A percentile compares a stretch with the other conserved stretches of the same genome.
These are phyloP conservation scores for Coemansia sp. DNA, from an alignment of 192 early-diverging fungal species.

Conservation along the genomic window DNA sequence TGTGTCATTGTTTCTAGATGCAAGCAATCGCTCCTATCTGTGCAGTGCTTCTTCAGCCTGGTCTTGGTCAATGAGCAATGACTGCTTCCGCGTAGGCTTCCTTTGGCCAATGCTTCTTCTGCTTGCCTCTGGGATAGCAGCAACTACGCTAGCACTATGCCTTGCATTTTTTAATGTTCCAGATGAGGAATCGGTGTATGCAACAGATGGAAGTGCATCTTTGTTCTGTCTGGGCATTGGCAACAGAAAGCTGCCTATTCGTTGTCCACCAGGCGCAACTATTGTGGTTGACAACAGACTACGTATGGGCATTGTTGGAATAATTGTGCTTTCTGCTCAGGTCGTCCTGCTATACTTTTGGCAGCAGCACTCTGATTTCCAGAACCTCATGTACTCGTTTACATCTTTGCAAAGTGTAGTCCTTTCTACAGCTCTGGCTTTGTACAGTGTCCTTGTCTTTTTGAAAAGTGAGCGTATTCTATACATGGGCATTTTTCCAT, in stretches of 20 bases:
- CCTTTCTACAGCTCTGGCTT: not conserved
- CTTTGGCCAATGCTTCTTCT: slow-evolving; percentile 10
- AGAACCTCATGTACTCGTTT: not conserved
- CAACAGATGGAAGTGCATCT: not conserved
- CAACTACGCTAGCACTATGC: not conserved
- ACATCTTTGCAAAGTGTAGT: not conserved
- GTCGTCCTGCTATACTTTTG: not conserved
- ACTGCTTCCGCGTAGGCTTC: slow-evolving; percentile 17
- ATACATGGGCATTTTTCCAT: slow-evolving; percentile 23
- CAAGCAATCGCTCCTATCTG: not conserved
- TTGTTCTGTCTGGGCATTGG: slow-evolving; percentile 1
- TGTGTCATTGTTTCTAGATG: not conserved
- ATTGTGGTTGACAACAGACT: slow-evolving; percentile 10
- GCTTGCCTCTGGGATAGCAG: not conserved
- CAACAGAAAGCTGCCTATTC: not conserved
- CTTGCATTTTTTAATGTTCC: not conserved
- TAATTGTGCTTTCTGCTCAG: slow-evolving; percentile 2
- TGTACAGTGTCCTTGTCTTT: not conserved
- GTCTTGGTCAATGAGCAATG: slow-evolving; percentile 4
- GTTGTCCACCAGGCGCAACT: not conserved
- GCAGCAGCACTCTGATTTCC: not conserved
- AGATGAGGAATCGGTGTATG: not conserved
- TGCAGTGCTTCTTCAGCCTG: not conserved
- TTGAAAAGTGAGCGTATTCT: not conserved
- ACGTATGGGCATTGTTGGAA: slow-evolving; percentile 3